Conservation (phyloP, 2,329 filamentous ascomycete species). For the Ambrosiella beaveri region DNA sequence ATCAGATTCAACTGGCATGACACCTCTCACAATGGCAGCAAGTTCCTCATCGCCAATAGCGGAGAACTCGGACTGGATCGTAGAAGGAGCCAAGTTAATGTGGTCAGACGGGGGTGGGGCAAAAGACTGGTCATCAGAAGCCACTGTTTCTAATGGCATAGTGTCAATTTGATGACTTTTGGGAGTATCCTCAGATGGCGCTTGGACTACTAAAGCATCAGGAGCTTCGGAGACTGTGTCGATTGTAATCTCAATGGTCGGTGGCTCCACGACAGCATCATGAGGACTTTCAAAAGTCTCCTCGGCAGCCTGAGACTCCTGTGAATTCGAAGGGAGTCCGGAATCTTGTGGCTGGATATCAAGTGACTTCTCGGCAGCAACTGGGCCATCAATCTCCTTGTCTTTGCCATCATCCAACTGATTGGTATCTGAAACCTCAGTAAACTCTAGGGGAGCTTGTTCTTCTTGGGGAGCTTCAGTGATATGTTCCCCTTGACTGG, state of each 20-base stretch:
- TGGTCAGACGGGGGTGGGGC: background rate
- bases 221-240: background rate
- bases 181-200: background rate
- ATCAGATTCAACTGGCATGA: background rate
- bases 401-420: too few relatives aligned
- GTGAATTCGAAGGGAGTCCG: too few relatives aligned
- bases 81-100: background rate
- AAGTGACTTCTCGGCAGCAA: too few relatives aligned
- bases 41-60: conserved; percentile 3
- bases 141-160: background rate
- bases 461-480: too few relatives aligned
- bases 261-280: background rate
- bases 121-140: background rate
- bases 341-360: too few relatives aligned
- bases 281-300: background rate
- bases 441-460: too few relatives aligned
- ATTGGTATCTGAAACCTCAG: too few relatives aligned
- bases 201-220: background rate
- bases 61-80: conserved; percentile 5
- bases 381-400: too few relatives aligned
- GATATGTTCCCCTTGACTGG: too few relatives aligned
- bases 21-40: conserved; percentile 1
- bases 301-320: too few relatives aligned
- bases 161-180: background rate
- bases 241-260: background rate